Evolutionary conservation across 805 yeast genomes (phyloP).

Genomic region (Myxozyma sirexii): DNA sequence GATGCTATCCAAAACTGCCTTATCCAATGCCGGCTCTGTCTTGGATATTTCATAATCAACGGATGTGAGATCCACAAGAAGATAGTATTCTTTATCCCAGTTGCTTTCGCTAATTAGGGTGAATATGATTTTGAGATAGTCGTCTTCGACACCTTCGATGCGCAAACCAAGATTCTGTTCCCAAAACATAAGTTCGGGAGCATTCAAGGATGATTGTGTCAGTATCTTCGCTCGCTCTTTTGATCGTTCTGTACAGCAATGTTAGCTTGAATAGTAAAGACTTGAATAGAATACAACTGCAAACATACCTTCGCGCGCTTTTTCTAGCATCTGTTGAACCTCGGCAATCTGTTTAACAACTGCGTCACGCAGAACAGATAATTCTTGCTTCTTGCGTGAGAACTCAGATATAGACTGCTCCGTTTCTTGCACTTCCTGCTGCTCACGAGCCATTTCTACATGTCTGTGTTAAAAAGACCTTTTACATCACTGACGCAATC

Average conservation of each 20-base stretch:
- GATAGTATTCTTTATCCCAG: slow-evolving; percentile 47
- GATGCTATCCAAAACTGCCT: slow-evolving; percentile 33
- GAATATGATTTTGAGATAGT: slow-evolving; percentile 54
- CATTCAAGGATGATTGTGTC: slow-evolving; percentile 52
- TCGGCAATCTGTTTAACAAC: slow-evolving; percentile 41
- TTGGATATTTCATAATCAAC: slow-evolving; percentile 46
- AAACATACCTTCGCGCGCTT: slow-evolving; percentile 42
- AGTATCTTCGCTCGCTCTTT: slow-evolving; percentile 43
- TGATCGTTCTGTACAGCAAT: slow-evolving; percentile 34
- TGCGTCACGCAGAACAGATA: slow-evolving; percentile 31
- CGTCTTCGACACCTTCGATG: slow-evolving; percentile 54
- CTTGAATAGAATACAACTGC: not conserved
- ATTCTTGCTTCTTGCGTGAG: slow-evolving; percentile 37
- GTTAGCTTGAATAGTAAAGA: not conserved
- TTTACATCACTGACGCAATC: not conserved
- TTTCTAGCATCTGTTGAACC: slow-evolving; percentile 41
- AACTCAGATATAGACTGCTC: slow-evolving; percentile 37
- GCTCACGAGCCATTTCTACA: slow-evolving; percentile 34
- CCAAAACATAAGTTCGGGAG: slow-evolving; percentile 55
- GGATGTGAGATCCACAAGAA: slow-evolving; percentile 52
- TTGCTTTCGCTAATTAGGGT: slow-evolving; percentile 52
- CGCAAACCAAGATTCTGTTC: slow-evolving; percentile 59
- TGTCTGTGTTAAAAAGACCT: not conserved
- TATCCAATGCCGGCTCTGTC: slow-evolving; percentile 47
- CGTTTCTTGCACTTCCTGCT: slow-evolving; percentile 37